phyloP scores from a whole-genome alignment of 2,329 filamentous ascomycete genomes.

The Pseudogymnoascus sp. region DNA sequence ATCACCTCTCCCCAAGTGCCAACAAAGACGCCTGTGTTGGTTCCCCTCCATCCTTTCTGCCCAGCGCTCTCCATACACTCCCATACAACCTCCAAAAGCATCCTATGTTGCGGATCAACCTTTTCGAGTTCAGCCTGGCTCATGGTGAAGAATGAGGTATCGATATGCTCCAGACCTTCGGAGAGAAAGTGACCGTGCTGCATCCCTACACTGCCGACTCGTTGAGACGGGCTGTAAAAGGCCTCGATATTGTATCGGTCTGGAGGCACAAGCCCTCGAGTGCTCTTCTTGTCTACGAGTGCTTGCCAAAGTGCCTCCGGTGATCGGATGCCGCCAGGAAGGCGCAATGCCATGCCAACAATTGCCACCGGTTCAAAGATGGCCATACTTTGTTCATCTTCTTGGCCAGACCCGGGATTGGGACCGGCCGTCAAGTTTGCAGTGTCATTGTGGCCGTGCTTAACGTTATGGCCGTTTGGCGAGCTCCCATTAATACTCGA shows the following conservation, averaged over 20 bases:
- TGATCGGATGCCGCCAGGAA: constrained; percentile 29
- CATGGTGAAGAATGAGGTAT: constrained; percentile 19
- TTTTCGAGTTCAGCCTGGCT: constrained; percentile 17
- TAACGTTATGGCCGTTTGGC: background rate
- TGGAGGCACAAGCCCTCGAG: constrained; percentile 17
- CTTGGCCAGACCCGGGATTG: background rate
- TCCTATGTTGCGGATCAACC: constrained; percentile 28
- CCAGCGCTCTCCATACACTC: constrained; percentile 25
- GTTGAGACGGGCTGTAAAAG: constrained; percentile 12
- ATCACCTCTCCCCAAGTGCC: background rate
- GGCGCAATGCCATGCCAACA: constrained; percentile 30
- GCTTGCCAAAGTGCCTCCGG: constrained; percentile 31
- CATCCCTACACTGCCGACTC: background rate
- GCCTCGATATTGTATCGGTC: constrained; percentile 19
- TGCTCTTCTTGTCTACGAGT: background rate
- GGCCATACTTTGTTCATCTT: background rate
- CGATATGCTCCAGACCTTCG: constrained; percentile 17
- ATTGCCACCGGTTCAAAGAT: constrained; percentile 27
- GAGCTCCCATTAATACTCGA: background rate
- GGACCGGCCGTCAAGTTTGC: background rate
- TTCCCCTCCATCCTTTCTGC: constrained; percentile 10
- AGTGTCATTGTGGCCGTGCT: background rate
- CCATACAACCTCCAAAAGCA: constrained; percentile 24
- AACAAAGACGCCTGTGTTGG: background rate
- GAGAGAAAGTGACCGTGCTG: constrained; percentile 16